phyloP scores from a whole-genome alignment of 257 asterid species.

The Henckelia pumila region DNA sequence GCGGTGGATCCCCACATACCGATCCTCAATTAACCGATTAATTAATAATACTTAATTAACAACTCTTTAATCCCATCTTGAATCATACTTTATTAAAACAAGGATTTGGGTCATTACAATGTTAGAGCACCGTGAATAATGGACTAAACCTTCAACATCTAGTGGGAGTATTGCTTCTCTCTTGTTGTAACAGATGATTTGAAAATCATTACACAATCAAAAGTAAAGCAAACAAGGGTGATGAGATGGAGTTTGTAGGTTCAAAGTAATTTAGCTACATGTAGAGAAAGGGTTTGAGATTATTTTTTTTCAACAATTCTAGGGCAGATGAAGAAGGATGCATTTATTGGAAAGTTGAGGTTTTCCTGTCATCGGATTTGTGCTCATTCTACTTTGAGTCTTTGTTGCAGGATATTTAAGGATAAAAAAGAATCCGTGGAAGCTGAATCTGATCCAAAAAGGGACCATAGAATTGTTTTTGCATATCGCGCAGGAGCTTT shows the following conservation, averaged over 20 bases:
- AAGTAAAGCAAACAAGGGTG: too few relatives aligned
- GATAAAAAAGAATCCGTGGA: constrained; percentile 88
- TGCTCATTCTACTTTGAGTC: constrained; percentile 63
- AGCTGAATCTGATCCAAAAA: constrained; percentile 99
- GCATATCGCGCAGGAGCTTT: constrained; percentile 72
- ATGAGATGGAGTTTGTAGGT: constrained; percentile 53
- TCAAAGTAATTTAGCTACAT: constrained; percentile 41
- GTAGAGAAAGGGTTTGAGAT: constrained; percentile 49
- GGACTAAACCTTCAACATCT: too few relatives aligned
- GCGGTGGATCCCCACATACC: too few relatives aligned
- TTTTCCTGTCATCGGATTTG: constrained; percentile 21
- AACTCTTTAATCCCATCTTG: too few relatives aligned
- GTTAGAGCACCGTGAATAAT: too few relatives aligned
- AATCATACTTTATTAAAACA: too few relatives aligned
- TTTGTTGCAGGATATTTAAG: constrained; percentile 83
- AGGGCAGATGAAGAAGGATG: constrained; percentile 30
- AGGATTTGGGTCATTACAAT: too few relatives aligned
- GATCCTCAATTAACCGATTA: too few relatives aligned
- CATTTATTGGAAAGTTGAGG: constrained; percentile 32
- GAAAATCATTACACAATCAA: too few relatives aligned
- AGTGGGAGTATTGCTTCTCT: too few relatives aligned
- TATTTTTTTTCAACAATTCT: constrained; percentile 36
- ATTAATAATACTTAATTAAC: too few relatives aligned
- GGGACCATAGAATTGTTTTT: constrained; percentile 98
- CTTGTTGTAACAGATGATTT: too few relatives aligned